Evolutionary conservation across 176 grass and related monocot genomes (phyloP).

Genomic region (Oryza nivara): DNA sequence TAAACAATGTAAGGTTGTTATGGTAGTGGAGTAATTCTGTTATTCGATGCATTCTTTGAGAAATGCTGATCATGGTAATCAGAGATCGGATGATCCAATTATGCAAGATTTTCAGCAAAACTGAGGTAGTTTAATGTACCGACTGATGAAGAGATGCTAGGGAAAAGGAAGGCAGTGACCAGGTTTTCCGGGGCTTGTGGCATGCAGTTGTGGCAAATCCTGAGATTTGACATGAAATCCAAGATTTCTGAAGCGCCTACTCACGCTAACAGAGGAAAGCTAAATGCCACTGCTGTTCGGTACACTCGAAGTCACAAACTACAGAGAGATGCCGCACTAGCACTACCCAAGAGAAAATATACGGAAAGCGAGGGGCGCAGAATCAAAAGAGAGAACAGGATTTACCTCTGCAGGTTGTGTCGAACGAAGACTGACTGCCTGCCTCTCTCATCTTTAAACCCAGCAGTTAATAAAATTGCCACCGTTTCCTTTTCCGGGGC

Average conservation of each 20-base stretch:
- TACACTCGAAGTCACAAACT: not conserved
- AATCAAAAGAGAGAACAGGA: slow-evolving; percentile 14
- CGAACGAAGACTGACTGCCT: slow-evolving; percentile 19
- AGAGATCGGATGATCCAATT: slow-evolving; percentile 1
- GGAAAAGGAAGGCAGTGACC: not conserved
- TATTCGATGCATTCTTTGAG: slow-evolving; percentile 3
- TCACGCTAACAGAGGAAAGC: slow-evolving; percentile 24
- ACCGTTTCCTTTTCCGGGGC: slow-evolving; percentile 62
- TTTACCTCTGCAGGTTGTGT: slow-evolving; percentile 42
- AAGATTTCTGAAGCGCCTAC: slow-evolving; percentile 3
- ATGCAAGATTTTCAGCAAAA: slow-evolving; percentile 27
- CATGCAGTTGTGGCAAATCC: not conserved
- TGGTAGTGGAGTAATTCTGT: not conserved
- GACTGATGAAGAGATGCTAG: slow-evolving; percentile 13
- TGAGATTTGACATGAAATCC: slow-evolving; percentile 31
- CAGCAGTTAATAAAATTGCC: slow-evolving; percentile 15
- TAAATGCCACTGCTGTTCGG: slow-evolving; percentile 6
- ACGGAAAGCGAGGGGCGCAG: not conserved
- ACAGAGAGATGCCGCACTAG: not conserved
- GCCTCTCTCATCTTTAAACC: slow-evolving; percentile 39
- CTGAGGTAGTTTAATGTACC: not conserved
- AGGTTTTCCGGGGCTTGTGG: not conserved
- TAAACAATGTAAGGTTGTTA: not conserved
- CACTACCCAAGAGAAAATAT: not conserved
- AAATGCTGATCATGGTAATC: slow-evolving; percentile 7